These are phyloP conservation scores for Pseudoturritis turrita DNA, from an alignment of 345 rosid genomes.

Conservation along the genomic window DNA sequence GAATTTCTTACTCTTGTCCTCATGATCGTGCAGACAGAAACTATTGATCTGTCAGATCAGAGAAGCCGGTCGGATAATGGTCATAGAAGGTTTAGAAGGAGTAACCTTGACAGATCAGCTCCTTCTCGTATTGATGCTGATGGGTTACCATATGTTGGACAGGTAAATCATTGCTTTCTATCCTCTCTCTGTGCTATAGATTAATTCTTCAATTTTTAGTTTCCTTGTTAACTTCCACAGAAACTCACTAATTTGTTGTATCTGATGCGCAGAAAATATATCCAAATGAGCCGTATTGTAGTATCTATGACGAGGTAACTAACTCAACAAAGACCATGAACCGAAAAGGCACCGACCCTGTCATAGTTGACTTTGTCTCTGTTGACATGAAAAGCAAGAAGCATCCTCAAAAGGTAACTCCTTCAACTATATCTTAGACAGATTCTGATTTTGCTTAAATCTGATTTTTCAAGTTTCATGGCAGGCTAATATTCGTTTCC, in stretches of 20 bases:
- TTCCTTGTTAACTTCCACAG: not conserved
- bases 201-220: not conserved
- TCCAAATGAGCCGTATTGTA: conserved; percentile 70
- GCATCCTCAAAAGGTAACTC: conserved; percentile 62
- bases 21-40: conserved; percentile 64
- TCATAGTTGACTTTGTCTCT: conserved; percentile 71
- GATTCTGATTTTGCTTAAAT: not conserved
- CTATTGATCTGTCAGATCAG: conserved; percentile 65
- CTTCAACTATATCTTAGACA: not conserved
- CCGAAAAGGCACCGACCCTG: conserved; percentile 75
- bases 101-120: conserved; percentile 41
- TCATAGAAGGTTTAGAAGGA: conserved; percentile 53
- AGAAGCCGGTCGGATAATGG: conserved; percentile 43
- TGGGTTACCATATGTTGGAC: conserved; percentile 94
- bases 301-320: conserved; percentile 52
- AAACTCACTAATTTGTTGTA: not conserved
- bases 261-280: conserved; percentile 50
- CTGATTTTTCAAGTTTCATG: conserved; percentile 9
- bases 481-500: conserved; percentile 79
- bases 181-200: not conserved
- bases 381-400: conserved; percentile 68
- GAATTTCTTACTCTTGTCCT: not conserved
- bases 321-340: conserved; percentile 31
- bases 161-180: conserved; percentile 43
- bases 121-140: conserved; percentile 69